phyloP scores from a whole-genome alignment of 495 filamentous ascomycete genomes.

The Tuber magnatum region DNA sequence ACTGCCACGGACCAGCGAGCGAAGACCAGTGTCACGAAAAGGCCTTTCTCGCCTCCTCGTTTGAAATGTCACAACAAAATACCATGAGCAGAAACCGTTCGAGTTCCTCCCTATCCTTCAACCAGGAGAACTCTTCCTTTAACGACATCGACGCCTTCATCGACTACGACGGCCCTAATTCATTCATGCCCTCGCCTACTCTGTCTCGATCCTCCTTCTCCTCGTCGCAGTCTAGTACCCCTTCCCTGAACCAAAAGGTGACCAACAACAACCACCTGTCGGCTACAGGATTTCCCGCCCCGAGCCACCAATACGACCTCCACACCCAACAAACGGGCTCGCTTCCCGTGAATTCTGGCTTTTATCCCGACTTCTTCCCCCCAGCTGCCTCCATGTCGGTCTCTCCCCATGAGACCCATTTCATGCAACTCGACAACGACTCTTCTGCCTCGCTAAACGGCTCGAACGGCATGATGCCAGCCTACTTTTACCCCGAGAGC shows the following conservation, averaged over 20 bases:
- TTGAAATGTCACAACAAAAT: constrained; percentile 36
- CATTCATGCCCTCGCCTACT: constrained; percentile 29
- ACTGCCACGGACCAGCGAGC: background rate
- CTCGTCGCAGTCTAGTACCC: constrained; percentile 26
- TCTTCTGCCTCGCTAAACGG: constrained; percentile 45
- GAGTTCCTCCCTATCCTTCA: constrained; percentile 32
- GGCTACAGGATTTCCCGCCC: constrained; percentile 52
- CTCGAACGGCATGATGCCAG: constrained; percentile 52
- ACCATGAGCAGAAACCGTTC: constrained; percentile 34
- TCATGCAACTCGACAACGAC: constrained; percentile 55
- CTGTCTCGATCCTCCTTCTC: constrained; percentile 33
- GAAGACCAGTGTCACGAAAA: background rate
- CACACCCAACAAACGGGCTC: constrained; percentile 89
- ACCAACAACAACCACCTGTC: constrained; percentile 26
- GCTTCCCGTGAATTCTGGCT: constrained; percentile 54
- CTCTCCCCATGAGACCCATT: constrained; percentile 46
- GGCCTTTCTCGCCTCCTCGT: constrained; percentile 19
- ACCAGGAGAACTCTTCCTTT: constrained; percentile 29
- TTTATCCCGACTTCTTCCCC: constrained; percentile 47
- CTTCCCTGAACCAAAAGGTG: constrained; percentile 23
- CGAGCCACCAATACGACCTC: constrained; percentile 85
- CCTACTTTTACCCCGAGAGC: constrained; percentile 44
- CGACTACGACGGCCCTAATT: constrained; percentile 33
- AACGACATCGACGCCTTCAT: constrained; percentile 40
- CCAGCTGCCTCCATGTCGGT: constrained; percentile 51